Evolutionary conservation across 352 stramenopile genomes (phyloP).

Genomic region (Phytophthora chlamydospora): DNA sequence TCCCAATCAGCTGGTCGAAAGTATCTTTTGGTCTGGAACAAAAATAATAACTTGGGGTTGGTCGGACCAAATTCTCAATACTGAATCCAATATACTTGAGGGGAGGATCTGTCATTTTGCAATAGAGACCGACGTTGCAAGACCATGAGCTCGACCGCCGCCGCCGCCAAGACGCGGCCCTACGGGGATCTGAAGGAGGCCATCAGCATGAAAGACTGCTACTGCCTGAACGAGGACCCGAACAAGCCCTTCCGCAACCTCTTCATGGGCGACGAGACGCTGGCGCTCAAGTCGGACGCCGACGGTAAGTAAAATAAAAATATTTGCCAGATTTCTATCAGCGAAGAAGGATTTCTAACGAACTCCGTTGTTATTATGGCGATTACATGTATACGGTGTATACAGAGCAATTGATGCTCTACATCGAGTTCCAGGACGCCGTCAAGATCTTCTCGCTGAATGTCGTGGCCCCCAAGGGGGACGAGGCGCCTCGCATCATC

Average conservation of each 20-base stretch:
- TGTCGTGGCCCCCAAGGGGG: slow-evolving; percentile 56
- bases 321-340: slow-evolving; percentile 5
- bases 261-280: slow-evolving; percentile 78
- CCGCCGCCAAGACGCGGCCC: slow-evolving; percentile 43
- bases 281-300: slow-evolving; percentile 79
- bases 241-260: slow-evolving; percentile 77
- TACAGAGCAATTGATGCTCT: slow-evolving; percentile 80
- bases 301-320: slow-evolving; percentile 45
- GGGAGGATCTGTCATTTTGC: no score
- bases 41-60: no score
- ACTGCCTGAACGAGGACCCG: slow-evolving; percentile 83
- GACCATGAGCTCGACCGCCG: slow-evolving; percentile 41
- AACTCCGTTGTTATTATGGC: background rate
- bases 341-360: no score
- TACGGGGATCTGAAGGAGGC: slow-evolving; percentile 69
- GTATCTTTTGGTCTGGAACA: no score
- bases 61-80: no score
- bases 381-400: background rate
- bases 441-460: slow-evolving; percentile 84
- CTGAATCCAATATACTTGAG: no score
- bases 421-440: slow-evolving; percentile 82
- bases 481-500: slow-evolving; percentile 61
- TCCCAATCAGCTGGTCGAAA: no score
- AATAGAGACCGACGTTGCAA: no score
- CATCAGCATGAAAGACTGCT: slow-evolving; percentile 69